phyloP scores from a whole-genome alignment of 1,284 basidiomycete genomes.

The Leccinum pachyderme region DNA sequence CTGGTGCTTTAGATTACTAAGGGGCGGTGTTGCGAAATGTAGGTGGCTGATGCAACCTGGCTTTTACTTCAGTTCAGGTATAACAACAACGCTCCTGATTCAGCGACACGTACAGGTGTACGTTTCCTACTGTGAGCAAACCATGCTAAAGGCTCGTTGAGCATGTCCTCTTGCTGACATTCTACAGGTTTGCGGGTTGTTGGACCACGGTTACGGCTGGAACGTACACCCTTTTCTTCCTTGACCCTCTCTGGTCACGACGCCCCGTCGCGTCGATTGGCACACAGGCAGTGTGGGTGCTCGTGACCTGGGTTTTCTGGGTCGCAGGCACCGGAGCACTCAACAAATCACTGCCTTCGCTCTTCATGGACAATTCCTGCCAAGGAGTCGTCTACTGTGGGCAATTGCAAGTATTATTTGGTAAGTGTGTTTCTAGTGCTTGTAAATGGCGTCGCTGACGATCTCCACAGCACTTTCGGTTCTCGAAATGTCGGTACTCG shows the following conservation, averaged over 20 bases:
- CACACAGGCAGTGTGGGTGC: constrained; percentile 52
- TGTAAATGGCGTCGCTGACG: constrained; percentile 10
- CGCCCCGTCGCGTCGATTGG: constrained; percentile 53
- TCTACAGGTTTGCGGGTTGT: constrained; percentile 49
- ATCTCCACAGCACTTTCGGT: constrained; percentile 39
- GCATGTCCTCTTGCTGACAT: constrained; percentile 9
- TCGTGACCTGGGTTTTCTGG: constrained; percentile 58
- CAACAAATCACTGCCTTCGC: constrained; percentile 42
- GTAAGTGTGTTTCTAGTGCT: constrained; percentile 27
- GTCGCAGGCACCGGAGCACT: constrained; percentile 49
- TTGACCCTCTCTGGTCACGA: constrained; percentile 54
- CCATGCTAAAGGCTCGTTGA: not conserved
- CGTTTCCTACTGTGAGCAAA: constrained; percentile 47
- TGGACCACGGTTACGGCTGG: constrained; percentile 56
- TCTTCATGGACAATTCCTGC: constrained; percentile 40
- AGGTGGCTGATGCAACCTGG: constrained; percentile 56
- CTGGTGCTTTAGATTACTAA: not conserved
- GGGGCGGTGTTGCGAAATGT: constrained; percentile 4
- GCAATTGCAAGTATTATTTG: constrained; percentile 52
- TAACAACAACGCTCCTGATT: constrained; percentile 48
- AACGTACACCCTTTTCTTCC: constrained; percentile 50
- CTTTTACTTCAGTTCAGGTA: constrained; percentile 51
- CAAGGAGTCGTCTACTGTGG: constrained; percentile 47
- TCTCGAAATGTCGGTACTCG: constrained; percentile 43
- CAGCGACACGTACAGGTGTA: constrained; percentile 39